A percentile compares a stretch with the other conserved stretches of the same genome.
Conservation (phyloP, 177 flowering plant species). For the Vitis hybrid region DNA sequence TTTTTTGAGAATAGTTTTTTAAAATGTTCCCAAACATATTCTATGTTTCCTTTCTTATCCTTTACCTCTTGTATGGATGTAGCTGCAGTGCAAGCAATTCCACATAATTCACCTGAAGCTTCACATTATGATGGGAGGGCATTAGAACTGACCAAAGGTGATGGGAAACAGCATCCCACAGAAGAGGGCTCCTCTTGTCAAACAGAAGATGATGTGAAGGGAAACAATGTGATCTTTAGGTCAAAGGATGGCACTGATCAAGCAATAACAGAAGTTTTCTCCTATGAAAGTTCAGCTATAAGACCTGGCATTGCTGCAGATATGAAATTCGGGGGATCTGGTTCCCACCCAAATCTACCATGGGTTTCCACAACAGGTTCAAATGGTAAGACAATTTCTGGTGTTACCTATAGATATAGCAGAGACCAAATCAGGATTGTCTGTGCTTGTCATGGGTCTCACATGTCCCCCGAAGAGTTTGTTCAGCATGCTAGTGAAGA, state of each 20-base stretch:
- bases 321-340: slow-evolving; percentile 86
- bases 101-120: slow-evolving; percentile 39
- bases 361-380: slow-evolving; percentile 96
- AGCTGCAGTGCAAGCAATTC: slow-evolving; percentile 32
- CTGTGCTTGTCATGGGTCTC: slow-evolving; percentile 93
- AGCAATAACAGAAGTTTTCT: slow-evolving; percentile 33
- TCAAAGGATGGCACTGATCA: slow-evolving; percentile 46
- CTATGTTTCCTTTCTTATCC: background rate
- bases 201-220: slow-evolving; percentile 46
- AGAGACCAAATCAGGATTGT: slow-evolving; percentile 75
- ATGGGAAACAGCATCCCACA: slow-evolving; percentile 39
- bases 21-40: no score
- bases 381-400: slow-evolving; percentile 85
- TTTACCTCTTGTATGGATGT: slow-evolving; percentile 15
- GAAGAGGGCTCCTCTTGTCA: slow-evolving; percentile 64
- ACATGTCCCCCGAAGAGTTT: slow-evolving; percentile 91
- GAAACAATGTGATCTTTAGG: slow-evolving; percentile 32
- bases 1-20: no score
- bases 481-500: slow-evolving; percentile 78
- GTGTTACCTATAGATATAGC: slow-evolving; percentile 78
- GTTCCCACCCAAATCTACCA: slow-evolving; percentile 85
- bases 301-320: slow-evolving; percentile 81
- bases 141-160: slow-evolving; percentile 39
- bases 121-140: slow-evolving; percentile 37
- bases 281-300: slow-evolving; percentile 63